A percentile compares a stretch with the other conserved stretches of the same genome.
phyloP scores from a whole-genome alignment of 345 rosid species.

The Salix arbutifolia region DNA sequence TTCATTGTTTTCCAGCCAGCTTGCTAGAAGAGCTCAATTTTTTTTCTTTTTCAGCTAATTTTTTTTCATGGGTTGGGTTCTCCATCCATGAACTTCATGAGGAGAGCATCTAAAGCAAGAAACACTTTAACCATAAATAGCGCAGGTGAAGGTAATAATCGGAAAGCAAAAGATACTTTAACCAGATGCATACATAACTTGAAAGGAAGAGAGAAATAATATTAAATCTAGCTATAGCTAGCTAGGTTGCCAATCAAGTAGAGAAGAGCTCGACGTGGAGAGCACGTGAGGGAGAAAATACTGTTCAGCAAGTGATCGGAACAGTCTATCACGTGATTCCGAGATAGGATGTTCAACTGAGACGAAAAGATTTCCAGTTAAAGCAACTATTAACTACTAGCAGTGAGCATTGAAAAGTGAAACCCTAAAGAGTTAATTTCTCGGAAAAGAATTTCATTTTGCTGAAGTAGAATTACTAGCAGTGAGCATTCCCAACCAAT shows the following conservation, averaged over 20 bases:
- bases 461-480: too few relatives aligned
- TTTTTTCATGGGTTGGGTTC: too few relatives aligned
- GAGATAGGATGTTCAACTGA: slow-evolving; percentile 15
- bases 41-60: too few relatives aligned
- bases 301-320: slow-evolving; percentile 1
- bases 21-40: too few relatives aligned
- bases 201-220: not conserved
- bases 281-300: slow-evolving; percentile 28
- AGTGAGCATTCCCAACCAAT: too few relatives aligned
- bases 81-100: too few relatives aligned
- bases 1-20: not conserved
- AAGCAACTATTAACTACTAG: not conserved
- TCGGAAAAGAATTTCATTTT: too few relatives aligned
- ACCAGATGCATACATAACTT: not conserved
- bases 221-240: not conserved
- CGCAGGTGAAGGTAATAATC: not conserved
- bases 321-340: slow-evolving; percentile 36
- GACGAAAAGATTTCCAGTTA: not conserved
- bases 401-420: too few relatives aligned
- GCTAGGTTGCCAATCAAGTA: not conserved
- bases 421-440: too few relatives aligned
- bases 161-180: not conserved
- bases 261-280: slow-evolving; percentile 3
- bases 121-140: too few relatives aligned
- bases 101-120: too few relatives aligned